Conservation (phyloP, 179 eudicot genomes). For the Spergularia azorica region DNA sequence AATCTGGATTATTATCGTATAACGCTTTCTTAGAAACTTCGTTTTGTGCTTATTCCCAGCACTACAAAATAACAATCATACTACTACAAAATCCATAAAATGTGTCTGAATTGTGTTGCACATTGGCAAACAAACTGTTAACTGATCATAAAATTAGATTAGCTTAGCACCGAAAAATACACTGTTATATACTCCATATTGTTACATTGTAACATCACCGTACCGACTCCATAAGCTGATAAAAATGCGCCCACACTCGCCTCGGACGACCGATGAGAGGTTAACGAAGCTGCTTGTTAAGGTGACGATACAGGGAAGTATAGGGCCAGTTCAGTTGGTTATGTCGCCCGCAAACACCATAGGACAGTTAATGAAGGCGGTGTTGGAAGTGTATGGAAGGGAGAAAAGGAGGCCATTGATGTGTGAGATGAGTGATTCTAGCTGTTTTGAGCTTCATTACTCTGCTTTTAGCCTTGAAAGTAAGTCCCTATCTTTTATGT, state of each 20-base stretch:
- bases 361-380: conserved; percentile 53
- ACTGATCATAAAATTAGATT: background rate
- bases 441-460: conserved; percentile 68
- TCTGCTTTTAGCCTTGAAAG: conserved; percentile 80
- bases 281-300: conserved; percentile 56
- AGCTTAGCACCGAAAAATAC: background rate
- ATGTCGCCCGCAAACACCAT: conserved; percentile 60
- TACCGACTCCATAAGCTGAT: background rate
- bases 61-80: background rate
- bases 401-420: conserved; percentile 59
- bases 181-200: background rate
- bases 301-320: conserved; percentile 64
- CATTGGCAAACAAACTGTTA: too few species aligned
- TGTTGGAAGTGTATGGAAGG: conserved; percentile 47
- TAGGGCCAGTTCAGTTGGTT: conserved; percentile 63
- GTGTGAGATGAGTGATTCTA: conserved; percentile 17
- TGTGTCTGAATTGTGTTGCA: background rate
- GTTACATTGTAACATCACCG: background rate
- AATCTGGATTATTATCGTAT: too few species aligned
- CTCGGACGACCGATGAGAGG: conserved; percentile 15
- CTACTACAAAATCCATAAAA: background rate
- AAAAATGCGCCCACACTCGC: background rate
- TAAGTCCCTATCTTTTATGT: conserved; percentile 26
- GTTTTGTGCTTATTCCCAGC: background rate
- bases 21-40: conserved; percentile 24